phyloP scores from a whole-genome alignment of 106 monocot genomes.

The Apostasia ramifera region DNA sequence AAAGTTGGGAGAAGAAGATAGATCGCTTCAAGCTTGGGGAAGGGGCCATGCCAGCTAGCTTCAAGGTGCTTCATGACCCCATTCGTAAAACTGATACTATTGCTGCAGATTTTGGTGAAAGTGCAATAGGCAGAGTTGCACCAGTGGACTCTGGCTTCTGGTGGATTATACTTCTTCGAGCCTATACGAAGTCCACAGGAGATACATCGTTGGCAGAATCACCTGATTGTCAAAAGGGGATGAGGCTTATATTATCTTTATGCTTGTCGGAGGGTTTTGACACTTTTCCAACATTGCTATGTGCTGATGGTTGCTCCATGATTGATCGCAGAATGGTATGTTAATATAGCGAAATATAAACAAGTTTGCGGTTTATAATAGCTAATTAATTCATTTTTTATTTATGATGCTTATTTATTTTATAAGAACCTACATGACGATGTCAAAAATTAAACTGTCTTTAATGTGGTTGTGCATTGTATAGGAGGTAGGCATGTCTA shows the following conservation, averaged over 20 bases:
- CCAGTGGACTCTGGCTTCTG: slow-evolving; percentile 37
- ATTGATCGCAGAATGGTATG: slow-evolving; percentile 38
- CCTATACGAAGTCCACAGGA: slow-evolving; percentile 30
- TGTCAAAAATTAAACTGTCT: background rate
- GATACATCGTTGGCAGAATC: slow-evolving; percentile 24
- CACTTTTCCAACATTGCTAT: slow-evolving; percentile 32
- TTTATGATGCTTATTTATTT: background rate
- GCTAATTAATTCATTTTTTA: background rate
- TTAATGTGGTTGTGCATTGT: too few species aligned
- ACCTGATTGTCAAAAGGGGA: slow-evolving; percentile 28
- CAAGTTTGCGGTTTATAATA: background rate
- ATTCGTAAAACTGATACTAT: slow-evolving; percentile 14
- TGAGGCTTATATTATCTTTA: slow-evolving; percentile 29
- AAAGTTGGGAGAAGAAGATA: slow-evolving; percentile 25
- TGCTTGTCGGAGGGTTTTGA: slow-evolving; percentile 39
- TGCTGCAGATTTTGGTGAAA: slow-evolving; percentile 33
- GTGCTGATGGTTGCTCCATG: slow-evolving; percentile 44
- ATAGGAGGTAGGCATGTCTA: too few species aligned
- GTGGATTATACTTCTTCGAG: slow-evolving; percentile 38
- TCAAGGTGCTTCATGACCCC: slow-evolving; percentile 33
- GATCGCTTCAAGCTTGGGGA: slow-evolving; percentile 33
- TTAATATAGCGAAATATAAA: background rate
- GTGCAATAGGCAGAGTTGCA: slow-evolving; percentile 29
- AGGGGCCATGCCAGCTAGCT: slow-evolving; percentile 38
- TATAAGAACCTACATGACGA: background rate